These are phyloP conservation scores for Phaeosphaeria sp. DNA, from an alignment of 2,329 filamentous ascomycete genomes.

Conservation along the genomic window DNA sequence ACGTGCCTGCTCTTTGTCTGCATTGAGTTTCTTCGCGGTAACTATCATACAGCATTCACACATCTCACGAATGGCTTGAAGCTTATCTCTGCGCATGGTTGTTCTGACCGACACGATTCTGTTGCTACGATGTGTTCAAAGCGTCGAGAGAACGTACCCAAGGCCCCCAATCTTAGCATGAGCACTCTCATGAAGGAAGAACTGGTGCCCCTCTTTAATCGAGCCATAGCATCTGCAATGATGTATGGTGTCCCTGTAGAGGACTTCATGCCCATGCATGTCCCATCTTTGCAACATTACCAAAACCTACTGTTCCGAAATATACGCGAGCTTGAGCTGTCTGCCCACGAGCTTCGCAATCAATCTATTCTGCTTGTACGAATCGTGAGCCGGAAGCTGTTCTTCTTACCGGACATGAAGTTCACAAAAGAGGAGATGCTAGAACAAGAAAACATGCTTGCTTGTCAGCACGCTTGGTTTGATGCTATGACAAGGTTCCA, in stretches of 20 bases:
- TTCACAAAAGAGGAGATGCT: slow-evolving; percentile 8
- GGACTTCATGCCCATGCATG: slow-evolving; percentile 8
- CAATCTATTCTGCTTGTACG: slow-evolving; percentile 18
- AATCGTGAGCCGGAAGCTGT: slow-evolving; percentile 5
- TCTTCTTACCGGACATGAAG: neutral
- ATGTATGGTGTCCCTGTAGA: slow-evolving; percentile 24
- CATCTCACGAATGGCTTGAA: slow-evolving; percentile 56
- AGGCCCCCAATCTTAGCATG: neutral
- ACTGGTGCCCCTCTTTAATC: slow-evolving; percentile 29
- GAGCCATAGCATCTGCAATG: slow-evolving; percentile 23
- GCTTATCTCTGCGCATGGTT: slow-evolving; percentile 24
- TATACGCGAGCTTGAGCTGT: slow-evolving; percentile 22
- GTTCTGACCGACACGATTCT: neutral
- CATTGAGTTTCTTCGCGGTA: slow-evolving; percentile 53
- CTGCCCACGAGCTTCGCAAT: slow-evolving; percentile 29
- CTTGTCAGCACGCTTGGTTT: slow-evolving; percentile 26
- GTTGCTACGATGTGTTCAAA: neutral
- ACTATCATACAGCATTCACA: slow-evolving; percentile 47
- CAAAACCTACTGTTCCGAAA: slow-evolving; percentile 8
- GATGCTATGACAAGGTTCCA: slow-evolving; percentile 8
- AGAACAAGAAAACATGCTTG: slow-evolving; percentile 13
- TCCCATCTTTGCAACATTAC: slow-evolving; percentile 3
- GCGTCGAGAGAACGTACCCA: too few relatives aligned
- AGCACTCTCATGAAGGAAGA: slow-evolving; percentile 19
- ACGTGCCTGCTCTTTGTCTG: slow-evolving; percentile 53